phyloP scores from a whole-genome alignment of 345 rosid genomes.

The Melaleuca quinquenervia region DNA sequence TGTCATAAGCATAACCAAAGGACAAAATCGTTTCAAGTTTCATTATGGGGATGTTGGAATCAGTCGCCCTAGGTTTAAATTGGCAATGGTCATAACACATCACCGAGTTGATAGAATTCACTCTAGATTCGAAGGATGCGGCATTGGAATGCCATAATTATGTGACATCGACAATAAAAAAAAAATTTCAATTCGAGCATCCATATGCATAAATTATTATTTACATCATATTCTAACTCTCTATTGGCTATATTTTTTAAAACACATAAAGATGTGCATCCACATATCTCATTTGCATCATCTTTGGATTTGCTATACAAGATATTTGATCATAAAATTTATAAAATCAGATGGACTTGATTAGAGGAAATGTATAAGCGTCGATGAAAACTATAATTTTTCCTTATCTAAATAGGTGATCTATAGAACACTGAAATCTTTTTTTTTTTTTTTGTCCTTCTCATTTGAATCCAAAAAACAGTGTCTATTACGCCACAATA shows the following conservation, averaged over 20 bases:
- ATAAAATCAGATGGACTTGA: neutral
- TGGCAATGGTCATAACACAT: neutral
- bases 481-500: neutral
- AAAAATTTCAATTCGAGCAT: neutral
- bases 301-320: neutral
- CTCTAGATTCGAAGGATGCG: neutral
- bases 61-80: neutral
- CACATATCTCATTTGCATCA: neutral
- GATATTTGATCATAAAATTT: neutral
- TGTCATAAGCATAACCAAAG: neutral
- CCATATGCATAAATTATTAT: neutral
- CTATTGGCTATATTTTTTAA: neutral
- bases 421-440: neutral
- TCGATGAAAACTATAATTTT: no score
- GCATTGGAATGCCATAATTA: neutral
- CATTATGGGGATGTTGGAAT: neutral
- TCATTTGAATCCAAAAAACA: neutral
- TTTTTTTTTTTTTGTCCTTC: neutral
- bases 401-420: neutral
- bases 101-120: neutral
- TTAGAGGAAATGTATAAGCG: neutral
- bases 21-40: neutral
- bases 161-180: neutral
- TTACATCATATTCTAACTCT: neutral
- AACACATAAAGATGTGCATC: neutral